Conservation (phyloP, 768 basidiomycete species). For the Boletellus ananas region DNA sequence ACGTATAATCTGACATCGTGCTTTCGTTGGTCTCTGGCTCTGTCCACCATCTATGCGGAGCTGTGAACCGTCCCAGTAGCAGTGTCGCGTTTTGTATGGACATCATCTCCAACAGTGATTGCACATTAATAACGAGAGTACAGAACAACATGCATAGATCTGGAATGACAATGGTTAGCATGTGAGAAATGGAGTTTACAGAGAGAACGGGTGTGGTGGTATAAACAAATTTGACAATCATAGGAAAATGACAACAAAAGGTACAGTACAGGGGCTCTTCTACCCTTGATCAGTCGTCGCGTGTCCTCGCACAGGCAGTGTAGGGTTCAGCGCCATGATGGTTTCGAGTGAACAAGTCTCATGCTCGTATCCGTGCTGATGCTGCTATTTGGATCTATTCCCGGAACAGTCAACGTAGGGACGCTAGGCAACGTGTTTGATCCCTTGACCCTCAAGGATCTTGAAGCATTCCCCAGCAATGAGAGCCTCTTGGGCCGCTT, state of each 20-base stretch:
- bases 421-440: slow-evolving; percentile 31
- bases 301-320: not conserved
- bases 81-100: not conserved
- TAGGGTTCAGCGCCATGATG: slow-evolving; percentile 53
- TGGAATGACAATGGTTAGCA: slow-evolving; percentile 24
- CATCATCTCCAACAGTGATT: slow-evolving; percentile 1
- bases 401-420: slow-evolving; percentile 28
- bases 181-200: slow-evolving; percentile 11
- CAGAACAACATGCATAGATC: slow-evolving; percentile 25
- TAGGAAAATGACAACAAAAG: slow-evolving; percentile 6
- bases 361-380: slow-evolving; percentile 47
- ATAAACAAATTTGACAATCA: slow-evolving; percentile 18
- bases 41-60: not conserved
- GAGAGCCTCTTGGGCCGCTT: slow-evolving; percentile 60
- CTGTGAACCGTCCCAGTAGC: not conserved
- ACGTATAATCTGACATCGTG: slow-evolving; percentile 63
- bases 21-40: not conserved
- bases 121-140: slow-evolving; percentile 17
- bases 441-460: slow-evolving; percentile 33
- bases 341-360: slow-evolving; percentile 38
- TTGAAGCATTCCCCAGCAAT: slow-evolving; percentile 39
- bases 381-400: slow-evolving; percentile 41
- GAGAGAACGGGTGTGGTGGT: slow-evolving; percentile 10
- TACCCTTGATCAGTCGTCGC: slow-evolving; percentile 8
- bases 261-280: slow-evolving; percentile 18